Conservation (phyloP, 192 early-diverging fungal species). For the Polychytrium aggregatum region DNA sequence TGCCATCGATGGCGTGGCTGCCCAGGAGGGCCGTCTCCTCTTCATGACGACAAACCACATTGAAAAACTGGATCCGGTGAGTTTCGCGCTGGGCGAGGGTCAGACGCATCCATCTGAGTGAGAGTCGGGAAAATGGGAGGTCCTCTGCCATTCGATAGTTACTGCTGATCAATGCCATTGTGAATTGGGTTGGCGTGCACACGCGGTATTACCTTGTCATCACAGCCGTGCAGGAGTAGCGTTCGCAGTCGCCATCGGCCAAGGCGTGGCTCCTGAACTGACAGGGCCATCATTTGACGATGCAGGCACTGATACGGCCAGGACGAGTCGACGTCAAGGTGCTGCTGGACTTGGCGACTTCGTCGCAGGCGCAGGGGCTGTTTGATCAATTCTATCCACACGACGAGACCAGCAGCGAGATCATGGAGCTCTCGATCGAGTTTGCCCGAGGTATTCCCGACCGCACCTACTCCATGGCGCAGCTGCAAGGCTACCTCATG, state of each 20-base stretch:
- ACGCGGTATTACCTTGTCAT: no score
- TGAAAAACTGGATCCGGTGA: constrained; percentile 50
- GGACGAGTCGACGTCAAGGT: constrained; percentile 58
- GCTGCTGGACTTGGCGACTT: constrained; percentile 43
- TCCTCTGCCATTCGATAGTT: no score
- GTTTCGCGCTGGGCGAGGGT: no score
- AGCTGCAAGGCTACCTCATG: constrained; percentile 90
- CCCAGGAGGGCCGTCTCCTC: constrained; percentile 60
- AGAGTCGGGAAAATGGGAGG: no score
- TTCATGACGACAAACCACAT: constrained; percentile 72
- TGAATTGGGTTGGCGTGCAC: no score
- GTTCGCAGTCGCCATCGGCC: no score
- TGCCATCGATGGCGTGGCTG: constrained; percentile 61
- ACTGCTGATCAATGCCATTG: no score
- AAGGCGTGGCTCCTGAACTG: no score
- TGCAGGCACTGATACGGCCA: constrained; percentile 58
- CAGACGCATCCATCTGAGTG: no score
- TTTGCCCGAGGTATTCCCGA: constrained; percentile 44
- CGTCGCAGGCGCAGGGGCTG: constrained; percentile 44
- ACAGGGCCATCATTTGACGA: no score
- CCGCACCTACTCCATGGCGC: constrained; percentile 57
- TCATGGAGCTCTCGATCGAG: constrained; percentile 35
- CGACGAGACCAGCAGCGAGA: constrained; percentile 6
- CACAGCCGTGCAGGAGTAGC: no score
- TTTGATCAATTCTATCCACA: constrained; percentile 57